Percentiles rank a stretch among this genome's conserved stretches.
phyloP scores from a whole-genome alignment of 129 eudicot species.

The Gnaphalium uliginosum region DNA sequence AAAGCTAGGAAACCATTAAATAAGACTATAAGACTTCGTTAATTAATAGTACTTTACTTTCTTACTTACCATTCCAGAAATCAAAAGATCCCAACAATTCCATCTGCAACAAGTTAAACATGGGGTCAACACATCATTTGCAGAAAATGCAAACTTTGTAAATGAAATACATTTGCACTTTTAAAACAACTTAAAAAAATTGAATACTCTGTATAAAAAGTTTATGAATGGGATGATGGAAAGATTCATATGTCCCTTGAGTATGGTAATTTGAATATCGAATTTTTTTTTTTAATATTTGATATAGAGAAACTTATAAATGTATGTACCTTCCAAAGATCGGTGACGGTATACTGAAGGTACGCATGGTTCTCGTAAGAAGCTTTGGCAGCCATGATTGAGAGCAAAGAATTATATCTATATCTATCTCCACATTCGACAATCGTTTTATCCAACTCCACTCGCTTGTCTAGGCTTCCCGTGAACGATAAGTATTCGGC shows the following conservation, averaged over 20 bases:
- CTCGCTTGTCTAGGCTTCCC: slow-evolving; percentile 23
- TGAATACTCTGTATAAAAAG: neutral
- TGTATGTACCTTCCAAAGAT: slow-evolving; percentile 29
- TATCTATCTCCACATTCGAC: slow-evolving; percentile 14
- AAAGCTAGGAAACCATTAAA: neutral
- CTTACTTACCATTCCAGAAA: slow-evolving; percentile 54
- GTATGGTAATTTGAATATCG: neutral
- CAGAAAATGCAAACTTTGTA: neutral
- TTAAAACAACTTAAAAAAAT: neutral
- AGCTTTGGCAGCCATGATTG: slow-evolving; percentile 28
- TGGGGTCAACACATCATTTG: neutral
- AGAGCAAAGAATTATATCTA: slow-evolving; percentile 22
- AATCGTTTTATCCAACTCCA: slow-evolving; percentile 26
- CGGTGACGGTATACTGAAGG: slow-evolving; percentile 17
- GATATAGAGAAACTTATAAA: too few species aligned
- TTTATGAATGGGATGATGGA: neutral
- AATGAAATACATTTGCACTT: neutral
- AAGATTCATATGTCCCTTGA: neutral
- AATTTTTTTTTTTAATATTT: too few species aligned
- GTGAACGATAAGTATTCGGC: slow-evolving; percentile 17
- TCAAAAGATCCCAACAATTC: slow-evolving; percentile 46
- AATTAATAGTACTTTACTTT: neutral
- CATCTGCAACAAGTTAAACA: slow-evolving; percentile 39
- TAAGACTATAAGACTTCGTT: neutral
- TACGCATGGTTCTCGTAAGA: slow-evolving; percentile 27